phyloP scores from a whole-genome alignment of 2,329 filamentous ascomycete species.

The Ascocoryne sarcoides region DNA sequence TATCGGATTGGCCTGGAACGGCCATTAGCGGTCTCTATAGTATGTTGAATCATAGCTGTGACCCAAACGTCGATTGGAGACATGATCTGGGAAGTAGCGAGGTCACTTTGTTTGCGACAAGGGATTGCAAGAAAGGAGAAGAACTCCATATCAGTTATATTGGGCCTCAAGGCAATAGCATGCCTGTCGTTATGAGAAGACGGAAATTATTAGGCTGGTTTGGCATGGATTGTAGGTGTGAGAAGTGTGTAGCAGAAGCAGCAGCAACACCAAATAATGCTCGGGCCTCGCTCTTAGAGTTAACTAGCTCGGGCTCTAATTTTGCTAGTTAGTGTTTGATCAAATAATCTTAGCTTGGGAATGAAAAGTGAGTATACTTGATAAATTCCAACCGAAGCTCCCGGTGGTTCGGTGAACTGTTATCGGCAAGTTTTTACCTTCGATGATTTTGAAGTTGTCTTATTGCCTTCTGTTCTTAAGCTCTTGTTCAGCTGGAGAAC shows the following conservation, averaged over 20 bases:
- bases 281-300: no score
- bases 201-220: constrained; percentile 17
- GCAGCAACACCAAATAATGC: no score
- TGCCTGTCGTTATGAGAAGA: constrained; percentile 8
- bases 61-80: constrained; percentile 26
- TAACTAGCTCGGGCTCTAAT: no score
- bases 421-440: no score
- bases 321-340: no score
- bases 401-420: no score
- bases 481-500: no score
- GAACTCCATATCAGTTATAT: constrained; percentile 24
- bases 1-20: constrained; percentile 23
- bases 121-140: constrained; percentile 18
- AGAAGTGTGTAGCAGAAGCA: constrained; percentile 10
- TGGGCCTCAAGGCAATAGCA: constrained; percentile 7
- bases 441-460: no score
- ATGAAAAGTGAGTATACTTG: no score
- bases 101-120: constrained; percentile 20
- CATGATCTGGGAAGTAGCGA: constrained; percentile 19
- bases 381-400: no score
- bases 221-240: constrained; percentile 15
- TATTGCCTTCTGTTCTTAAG: no score
- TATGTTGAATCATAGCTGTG: constrained; percentile 30
- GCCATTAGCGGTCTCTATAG: constrained; percentile 24
- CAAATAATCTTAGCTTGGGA: no score